These are phyloP conservation scores for Aspergillus luchuensis DNA, from an alignment of 2,329 filamentous ascomycete species.

Conservation along the genomic window DNA sequence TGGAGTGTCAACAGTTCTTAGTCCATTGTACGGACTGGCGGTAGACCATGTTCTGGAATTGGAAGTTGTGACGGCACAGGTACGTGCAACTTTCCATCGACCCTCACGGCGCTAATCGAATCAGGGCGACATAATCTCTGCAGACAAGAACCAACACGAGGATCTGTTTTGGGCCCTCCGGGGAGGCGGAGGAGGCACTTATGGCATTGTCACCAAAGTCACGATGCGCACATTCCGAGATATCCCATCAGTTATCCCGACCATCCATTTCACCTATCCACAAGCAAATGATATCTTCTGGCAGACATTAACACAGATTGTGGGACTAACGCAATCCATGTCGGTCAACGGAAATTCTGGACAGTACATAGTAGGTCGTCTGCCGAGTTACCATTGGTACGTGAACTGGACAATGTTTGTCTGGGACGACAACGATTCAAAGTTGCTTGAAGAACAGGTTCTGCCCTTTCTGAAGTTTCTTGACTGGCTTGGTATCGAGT, in stretches of 20 bases:
- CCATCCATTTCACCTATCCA: not conserved
- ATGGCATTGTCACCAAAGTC: slow-evolving; percentile 27
- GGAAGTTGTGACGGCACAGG: slow-evolving; percentile 51
- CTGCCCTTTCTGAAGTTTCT: not conserved
- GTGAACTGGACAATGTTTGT: not conserved
- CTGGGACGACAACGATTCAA: not conserved
- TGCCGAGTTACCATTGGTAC: not conserved
- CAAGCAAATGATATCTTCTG: not conserved
- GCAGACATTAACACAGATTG: not conserved
- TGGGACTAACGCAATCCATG: not conserved
- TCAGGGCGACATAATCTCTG: slow-evolving; percentile 47
- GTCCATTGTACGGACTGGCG: slow-evolving; percentile 53
- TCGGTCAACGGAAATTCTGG: not conserved
- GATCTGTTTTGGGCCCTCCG: slow-evolving; percentile 50
- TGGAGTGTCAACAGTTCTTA: slow-evolving; percentile 46
- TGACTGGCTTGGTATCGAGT: not conserved
- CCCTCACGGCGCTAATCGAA: not conserved
- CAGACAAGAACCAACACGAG: slow-evolving; percentile 44
- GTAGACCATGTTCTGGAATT: slow-evolving; percentile 54
- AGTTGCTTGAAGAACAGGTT: not conserved
- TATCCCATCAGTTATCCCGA: slow-evolving; percentile 30
- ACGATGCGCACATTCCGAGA: slow-evolving; percentile 47
- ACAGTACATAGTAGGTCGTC: not conserved
- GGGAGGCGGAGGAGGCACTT: slow-evolving; percentile 43
- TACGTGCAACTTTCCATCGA: not conserved